phyloP scores from a whole-genome alignment of 805 yeast species.

The Candida maltosa region DNA sequence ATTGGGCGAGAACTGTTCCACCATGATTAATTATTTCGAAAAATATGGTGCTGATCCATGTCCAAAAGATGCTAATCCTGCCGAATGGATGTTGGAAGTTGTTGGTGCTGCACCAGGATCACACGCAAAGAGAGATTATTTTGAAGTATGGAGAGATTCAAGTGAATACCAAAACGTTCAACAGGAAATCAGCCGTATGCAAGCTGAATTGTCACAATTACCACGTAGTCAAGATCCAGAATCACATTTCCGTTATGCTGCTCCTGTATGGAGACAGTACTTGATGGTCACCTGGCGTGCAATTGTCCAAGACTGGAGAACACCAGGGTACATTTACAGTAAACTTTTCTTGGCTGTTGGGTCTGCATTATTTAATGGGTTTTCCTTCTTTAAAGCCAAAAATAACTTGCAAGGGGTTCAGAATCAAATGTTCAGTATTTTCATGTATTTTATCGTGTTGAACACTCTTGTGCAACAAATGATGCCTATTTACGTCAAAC shows the following conservation, averaged over 20 bases:
- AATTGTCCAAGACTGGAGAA: conserved; percentile 33
- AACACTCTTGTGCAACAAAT: conserved; percentile 38
- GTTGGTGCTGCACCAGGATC: conserved; percentile 31
- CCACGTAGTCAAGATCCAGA: conserved; percentile 16
- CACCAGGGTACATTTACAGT: conserved; percentile 41
- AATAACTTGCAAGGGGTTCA: conserved; percentile 59
- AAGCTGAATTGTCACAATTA: conserved; percentile 32
- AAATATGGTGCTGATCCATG: conserved; percentile 61
- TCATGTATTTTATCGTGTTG: conserved; percentile 41
- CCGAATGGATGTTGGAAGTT: conserved; percentile 36
- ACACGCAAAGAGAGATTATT: conserved; percentile 21
- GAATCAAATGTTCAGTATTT: conserved; percentile 58
- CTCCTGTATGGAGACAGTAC: conserved; percentile 19
- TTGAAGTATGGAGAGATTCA: conserved; percentile 23
- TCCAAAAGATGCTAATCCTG: conserved; percentile 72
- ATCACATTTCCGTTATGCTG: conserved; percentile 11
- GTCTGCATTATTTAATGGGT: conserved; percentile 63
- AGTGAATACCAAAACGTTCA: conserved; percentile 56
- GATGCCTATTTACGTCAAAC: conserved; percentile 41
- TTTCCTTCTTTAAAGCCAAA: conserved; percentile 61
- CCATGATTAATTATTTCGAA: conserved; percentile 66
- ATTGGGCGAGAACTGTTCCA: conserved; percentile 53
- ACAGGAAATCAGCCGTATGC: conserved; percentile 37
- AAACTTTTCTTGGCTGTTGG: conserved; percentile 40
- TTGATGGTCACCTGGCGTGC: conserved; percentile 28